Percentiles rank a stretch among this genome's conserved stretches.
These are phyloP conservation scores for Thalia dealbata DNA, from an alignment of 176 grass and related monocot species.

Conservation along the genomic window DNA sequence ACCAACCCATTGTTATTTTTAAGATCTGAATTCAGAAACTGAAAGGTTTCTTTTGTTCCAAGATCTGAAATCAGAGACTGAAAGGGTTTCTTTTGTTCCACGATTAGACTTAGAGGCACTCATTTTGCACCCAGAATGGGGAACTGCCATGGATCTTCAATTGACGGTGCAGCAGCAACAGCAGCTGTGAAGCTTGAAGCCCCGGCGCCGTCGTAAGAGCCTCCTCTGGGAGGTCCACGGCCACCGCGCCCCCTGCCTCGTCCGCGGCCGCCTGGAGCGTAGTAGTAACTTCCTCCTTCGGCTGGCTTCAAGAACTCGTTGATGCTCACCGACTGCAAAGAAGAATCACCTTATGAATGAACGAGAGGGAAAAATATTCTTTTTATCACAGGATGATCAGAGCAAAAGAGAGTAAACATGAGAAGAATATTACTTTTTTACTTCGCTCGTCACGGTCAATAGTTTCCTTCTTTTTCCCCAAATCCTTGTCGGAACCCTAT, in stretches of 20 bases:
- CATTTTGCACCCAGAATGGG: conserved; percentile 68
- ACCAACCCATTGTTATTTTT: no score
- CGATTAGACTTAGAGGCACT: background rate
- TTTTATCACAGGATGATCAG: background rate
- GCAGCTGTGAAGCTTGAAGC: conserved; percentile 22
- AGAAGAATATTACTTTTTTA: conserved; percentile 38
- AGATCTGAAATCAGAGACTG: no score
- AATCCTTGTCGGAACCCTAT: conserved; percentile 66
- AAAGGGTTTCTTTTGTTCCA: no score
- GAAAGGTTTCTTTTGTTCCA: no score
- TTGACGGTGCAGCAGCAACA: conserved; percentile 41
- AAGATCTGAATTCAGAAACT: no score
- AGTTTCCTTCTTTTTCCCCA: conserved; percentile 61
- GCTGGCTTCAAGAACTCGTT: conserved; percentile 78
- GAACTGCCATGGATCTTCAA: conserved; percentile 63
- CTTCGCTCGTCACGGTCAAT: conserved; percentile 38
- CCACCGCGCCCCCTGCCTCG: conserved; percentile 51
- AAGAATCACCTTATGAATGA: background rate
- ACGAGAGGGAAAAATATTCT: background rate
- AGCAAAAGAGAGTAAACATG: background rate
- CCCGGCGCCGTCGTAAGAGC: conserved; percentile 22
- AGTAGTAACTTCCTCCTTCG: conserved; percentile 45
- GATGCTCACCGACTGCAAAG: conserved; percentile 51
- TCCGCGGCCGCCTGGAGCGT: conserved; percentile 33
- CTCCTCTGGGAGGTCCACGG: conserved; percentile 37